These are phyloP conservation scores for Closterium sp. DNA, from an alignment of 139 green algal species.

Conservation along the genomic window DNA sequence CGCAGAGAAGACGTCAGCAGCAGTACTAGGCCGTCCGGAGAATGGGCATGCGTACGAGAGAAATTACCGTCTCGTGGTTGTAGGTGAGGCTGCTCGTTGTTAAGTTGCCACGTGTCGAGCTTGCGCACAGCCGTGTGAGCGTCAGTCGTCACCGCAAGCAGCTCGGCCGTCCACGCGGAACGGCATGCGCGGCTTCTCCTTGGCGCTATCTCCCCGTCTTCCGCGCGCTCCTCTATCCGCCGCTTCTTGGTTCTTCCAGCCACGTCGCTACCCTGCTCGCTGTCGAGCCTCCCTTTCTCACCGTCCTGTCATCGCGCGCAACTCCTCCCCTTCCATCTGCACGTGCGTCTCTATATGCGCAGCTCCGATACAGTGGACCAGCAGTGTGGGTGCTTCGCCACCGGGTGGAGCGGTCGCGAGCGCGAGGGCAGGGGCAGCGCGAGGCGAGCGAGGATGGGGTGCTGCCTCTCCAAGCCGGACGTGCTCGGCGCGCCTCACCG, in stretches of 20 bases:
- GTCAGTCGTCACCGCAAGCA: too few species aligned
- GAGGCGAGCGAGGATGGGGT: neutral
- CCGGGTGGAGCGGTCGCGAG: neutral
- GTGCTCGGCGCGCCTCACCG: neutral
- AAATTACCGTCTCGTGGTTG: neutral
- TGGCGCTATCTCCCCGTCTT: too few species aligned
- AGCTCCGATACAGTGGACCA: neutral
- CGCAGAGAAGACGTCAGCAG: neutral
- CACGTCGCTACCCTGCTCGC: too few species aligned
- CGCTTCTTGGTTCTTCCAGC: too few species aligned
- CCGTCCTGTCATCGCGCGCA: too few species aligned
- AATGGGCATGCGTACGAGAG: neutral
- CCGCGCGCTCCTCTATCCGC: too few species aligned
- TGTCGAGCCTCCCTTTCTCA: too few species aligned
- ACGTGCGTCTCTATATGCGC: neutral
- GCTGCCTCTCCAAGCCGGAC: neutral
- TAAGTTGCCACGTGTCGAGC: neutral
- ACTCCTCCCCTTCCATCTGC: neutral
- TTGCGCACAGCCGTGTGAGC: too few species aligned
- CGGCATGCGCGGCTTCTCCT: too few species aligned
- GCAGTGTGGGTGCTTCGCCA: neutral
- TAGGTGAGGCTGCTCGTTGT: neutral
- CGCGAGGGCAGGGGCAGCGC: neutral
- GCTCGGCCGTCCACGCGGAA: too few species aligned
- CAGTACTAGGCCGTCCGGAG: neutral